Base-by-base conservation (phyloP, 176 grass and related monocot genomes). In the Carex littledalei region DNA sequence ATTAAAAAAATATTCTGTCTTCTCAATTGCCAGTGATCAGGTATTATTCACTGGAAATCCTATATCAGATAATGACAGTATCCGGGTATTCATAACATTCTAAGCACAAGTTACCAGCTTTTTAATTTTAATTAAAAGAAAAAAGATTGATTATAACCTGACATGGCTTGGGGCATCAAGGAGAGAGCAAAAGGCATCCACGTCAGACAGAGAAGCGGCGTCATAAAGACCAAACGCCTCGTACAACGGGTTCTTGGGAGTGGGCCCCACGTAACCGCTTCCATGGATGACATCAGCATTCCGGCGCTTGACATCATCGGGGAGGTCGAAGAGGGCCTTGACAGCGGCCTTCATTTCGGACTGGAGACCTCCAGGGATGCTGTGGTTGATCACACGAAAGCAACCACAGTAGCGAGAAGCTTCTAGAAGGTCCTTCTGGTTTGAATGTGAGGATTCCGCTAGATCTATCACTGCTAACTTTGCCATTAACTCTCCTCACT, bases 251-350 rank as follows among this genome's bases (percentile, higher is more conserved):
- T 92, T 93, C 69, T 67, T 82, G 6, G 87, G 14, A 81, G 86
- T 75, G 80, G 94, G 91, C 6, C 79, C 79, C 53, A 89, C 66
- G 78, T 95, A 95, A 37, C 93, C 93, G 74, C 93, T 95, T 17
- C 90, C 93, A 26, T 81, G 55, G 68, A 96, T 88, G 89, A 88
- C 73, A 55, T 89, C 89, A 53, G 74, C 15, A 77, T 93, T 96
- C 21, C 89, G 91, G 70, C 81, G 86, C 87, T 93, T 96, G 89
- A 92, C 84, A 21, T 96, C 81, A 86, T 86, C 89, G 57, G 94
- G 91, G 77, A 97, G 89, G 69, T 93, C 86, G 89, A 93, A 93
- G 50, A 97, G 94, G 77, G 86, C 75, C 58, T 90, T 86, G 37
- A 93, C 77, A 62, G 89, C 89, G 63, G 81, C 91, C 89, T 97